Base-by-base conservation (phyloP, 2,329 filamentous ascomycete species). In the Pseudogymnoascus sp. region DNA sequence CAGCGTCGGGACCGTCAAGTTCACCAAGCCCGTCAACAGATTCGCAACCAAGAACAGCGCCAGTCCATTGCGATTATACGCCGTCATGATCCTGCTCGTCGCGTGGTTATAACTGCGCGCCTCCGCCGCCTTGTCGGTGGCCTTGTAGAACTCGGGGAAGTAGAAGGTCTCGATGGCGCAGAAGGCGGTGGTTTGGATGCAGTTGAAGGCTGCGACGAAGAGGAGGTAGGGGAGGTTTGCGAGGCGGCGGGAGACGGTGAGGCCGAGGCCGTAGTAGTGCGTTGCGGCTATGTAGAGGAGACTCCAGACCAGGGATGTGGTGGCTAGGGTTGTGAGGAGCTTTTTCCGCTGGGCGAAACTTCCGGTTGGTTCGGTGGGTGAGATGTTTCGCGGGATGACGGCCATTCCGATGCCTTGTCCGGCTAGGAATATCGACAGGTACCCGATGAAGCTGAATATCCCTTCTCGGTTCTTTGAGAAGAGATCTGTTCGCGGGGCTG, bases 151-250 rank as follows among this genome's bases (percentile, higher is more conserved):
- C 1, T 80, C 77, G 0, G 90, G 89, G 73, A 96, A 96, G 73
- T 92, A 86, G 2, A 89, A 25, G 2, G 83, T 86, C 73, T 99
- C 93, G 22, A 94, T 81, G 12, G 86, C 72, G 69, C 86, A 92
- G 73, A 93, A 96, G 1, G 87, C 80, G 6, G 90, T 78, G 8
- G 99, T 78, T 72, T 96, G 91, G n/a, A 82, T 79, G 64, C 84
- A 87, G 77, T 97, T 99, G 79, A 94, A 97, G 2, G 90, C 87
- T n/a, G 86, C 82, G 6, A 96, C 88, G 92, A 93, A 97, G 47
- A 96, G 79, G 43, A 97, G 83, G 72, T 99, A 99, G 0, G 94
- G 92, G 64, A 97, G 80, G 70, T 99, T 99, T 7, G 93, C 94
- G 62, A 97, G 78, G 0, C 94, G 87, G 18, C 94, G 87, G 5